These are phyloP conservation scores for Nicotiana attenuata DNA, from an alignment of 257 asterid genomes.

Conservation along the genomic window DNA sequence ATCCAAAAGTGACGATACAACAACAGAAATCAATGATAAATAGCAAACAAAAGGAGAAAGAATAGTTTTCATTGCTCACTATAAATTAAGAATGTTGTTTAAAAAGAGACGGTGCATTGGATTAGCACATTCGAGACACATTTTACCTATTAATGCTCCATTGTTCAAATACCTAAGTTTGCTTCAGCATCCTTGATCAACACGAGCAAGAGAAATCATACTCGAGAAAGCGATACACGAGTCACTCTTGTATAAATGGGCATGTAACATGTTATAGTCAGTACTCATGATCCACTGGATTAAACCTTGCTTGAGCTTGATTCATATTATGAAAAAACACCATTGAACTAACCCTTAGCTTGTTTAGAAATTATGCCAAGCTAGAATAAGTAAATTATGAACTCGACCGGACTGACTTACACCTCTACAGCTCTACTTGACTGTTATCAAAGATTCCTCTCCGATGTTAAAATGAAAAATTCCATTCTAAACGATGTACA, in stretches of 20 bases:
- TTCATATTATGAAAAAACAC: neutral
- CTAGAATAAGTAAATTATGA: neutral
- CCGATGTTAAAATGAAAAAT: neutral
- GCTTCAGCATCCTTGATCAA: neutral
- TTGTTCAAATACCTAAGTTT: neutral
- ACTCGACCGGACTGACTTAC: neutral
- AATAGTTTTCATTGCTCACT: neutral
- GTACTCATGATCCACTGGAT: neutral
- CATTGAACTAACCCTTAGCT: neutral
- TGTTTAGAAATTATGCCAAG: neutral
- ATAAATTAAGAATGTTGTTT: neutral
- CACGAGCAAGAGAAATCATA: neutral
- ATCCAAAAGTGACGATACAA: neutral
- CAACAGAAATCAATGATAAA: neutral
- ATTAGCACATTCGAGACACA: neutral
- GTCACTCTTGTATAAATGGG: neutral
- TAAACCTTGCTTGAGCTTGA: neutral
- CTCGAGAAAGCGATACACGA: neutral
- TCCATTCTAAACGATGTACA: slow-evolving; percentile 11
- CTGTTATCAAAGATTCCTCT: neutral
- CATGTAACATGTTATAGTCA: neutral
- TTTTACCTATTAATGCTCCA: neutral
- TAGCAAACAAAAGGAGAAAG: neutral
- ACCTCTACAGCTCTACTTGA: neutral
- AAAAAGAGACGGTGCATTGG: neutral